Percentiles rank a stretch among this genome's conserved stretches.
Evolutionary conservation across 2,329 filamentous ascomycete species (phyloP).

Genomic region (Pseudohalonectria lignicola): DNA sequence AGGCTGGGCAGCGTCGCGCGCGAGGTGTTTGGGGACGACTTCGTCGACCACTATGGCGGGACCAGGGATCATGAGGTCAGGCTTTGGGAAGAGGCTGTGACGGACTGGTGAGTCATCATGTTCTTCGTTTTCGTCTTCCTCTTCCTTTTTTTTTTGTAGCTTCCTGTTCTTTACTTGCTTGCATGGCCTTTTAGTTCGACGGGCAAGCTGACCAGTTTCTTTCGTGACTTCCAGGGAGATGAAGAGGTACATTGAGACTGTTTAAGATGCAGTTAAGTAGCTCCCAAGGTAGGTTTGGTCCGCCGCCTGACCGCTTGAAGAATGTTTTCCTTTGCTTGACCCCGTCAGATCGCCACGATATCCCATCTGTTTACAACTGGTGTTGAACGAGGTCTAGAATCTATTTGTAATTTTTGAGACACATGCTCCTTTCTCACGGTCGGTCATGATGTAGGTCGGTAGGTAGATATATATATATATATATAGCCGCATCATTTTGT

Average conservation of each 20-base stretch:
- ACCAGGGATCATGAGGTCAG: slow-evolving; percentile 85
- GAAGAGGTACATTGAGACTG: slow-evolving; percentile 69
- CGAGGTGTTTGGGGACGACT: slow-evolving; percentile 86
- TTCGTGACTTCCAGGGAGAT: slow-evolving; percentile 52
- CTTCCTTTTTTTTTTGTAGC: not conserved
- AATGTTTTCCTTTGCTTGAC: not conserved
- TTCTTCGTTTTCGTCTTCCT: not conserved
- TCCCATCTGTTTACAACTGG: not conserved
- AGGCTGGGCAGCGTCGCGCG: slow-evolving; percentile 74
- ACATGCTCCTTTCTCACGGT: too few relatives aligned
- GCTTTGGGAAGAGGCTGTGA: slow-evolving; percentile 91
- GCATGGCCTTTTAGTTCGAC: not conserved
- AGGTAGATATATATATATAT: too few relatives aligned
- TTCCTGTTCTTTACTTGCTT: not conserved
- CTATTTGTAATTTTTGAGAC: too few relatives aligned
- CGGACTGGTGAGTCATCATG: slow-evolving; percentile 78
- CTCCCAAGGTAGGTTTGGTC: too few relatives aligned
- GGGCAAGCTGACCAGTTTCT: slow-evolving; percentile 6
- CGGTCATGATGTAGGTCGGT: too few relatives aligned
- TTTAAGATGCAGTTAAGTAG: slow-evolving; percentile 26
- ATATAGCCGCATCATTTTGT: too few relatives aligned
- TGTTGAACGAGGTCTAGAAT: too few relatives aligned
- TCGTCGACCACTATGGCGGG: slow-evolving; percentile 91
- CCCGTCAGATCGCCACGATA: not conserved
- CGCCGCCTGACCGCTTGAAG: too few relatives aligned